Base-by-base conservation (phyloP, 345 rosid species). In the Trapa incisa region DNA sequence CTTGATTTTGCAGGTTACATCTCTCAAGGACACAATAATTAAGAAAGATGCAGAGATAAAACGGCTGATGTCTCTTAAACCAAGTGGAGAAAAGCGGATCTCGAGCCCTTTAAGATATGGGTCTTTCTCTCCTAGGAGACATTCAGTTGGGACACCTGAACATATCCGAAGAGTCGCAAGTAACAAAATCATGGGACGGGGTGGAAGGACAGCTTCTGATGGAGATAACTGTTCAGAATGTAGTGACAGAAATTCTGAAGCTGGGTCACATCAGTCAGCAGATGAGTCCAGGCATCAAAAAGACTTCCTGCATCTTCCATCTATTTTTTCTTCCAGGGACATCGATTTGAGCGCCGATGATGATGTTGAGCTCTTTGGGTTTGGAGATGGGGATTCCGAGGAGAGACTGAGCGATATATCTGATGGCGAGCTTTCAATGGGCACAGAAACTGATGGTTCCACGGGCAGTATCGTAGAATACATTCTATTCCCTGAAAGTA, bases 351-450 rank as follows among this genome's bases (percentile, higher is more conserved):
- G 75, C 57, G 65, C 73, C 11, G 80, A 68, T 38, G 98, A 90
- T 11, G 91, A 93, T 50, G 60, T 83, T 74, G 89, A 87, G 64
- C 91, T 88, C 72, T 65, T 93, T 70, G 89, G 88, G 61, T 85
- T 93, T 64, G 88, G 77, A 43, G 87, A 82, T 75, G 97, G 73
- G 45, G 86, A 86, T 79, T 80, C 87, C n/a, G 96, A 86, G 38
- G 99, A 87, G 70, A 86, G 96, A 77, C 71, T 94, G 76, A 87
- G 96, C 81, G 97, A 94, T 74, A 91, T 91, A 70, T 94, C 99
- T 47, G 97, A 91, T 70, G 78, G 93, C 37, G 89, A 74, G 74
- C 96, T 94, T 75, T 86, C 99, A 12, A 86, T 91, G 91, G 97
- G 91, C 71, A 82, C 93, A 16, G 96, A 94, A 80, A 87, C 97